A percentile compares a stretch with the other conserved stretches of the same genome.
phyloP scores from a whole-genome alignment of 257 asterid genomes.

The Solanum stenotomum region DNA sequence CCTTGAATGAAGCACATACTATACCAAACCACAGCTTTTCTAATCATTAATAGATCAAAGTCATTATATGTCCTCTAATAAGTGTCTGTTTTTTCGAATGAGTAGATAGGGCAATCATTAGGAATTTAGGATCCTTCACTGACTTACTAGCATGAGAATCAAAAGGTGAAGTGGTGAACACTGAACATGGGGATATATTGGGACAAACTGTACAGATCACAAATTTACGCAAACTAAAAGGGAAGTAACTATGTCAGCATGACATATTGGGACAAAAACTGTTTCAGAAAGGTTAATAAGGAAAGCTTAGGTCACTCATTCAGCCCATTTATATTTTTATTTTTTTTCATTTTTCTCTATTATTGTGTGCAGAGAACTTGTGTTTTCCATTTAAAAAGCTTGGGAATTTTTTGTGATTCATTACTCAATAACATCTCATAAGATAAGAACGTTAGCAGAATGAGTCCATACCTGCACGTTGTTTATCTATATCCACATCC shows the following conservation, averaged over 20 bases:
- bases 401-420: neutral
- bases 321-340: neutral
- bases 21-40: neutral
- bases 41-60: neutral
- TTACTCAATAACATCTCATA: neutral
- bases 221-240: neutral
- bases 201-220: neutral
- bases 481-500: constrained; percentile 94
- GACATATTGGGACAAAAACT: neutral
- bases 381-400: neutral
- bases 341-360: neutral
- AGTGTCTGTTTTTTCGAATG: neutral
- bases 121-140: neutral
- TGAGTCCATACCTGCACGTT: constrained; percentile 48
- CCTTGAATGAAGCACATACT: neutral
- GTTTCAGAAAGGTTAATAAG: neutral
- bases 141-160: neutral
- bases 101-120: neutral
- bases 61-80: neutral
- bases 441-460: neutral
- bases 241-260: neutral
- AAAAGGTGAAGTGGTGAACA: neutral
- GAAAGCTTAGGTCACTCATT: neutral
- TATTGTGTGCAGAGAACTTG: neutral
- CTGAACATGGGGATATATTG: neutral